These are phyloP conservation scores for Malus asiatica DNA, from an alignment of 306 rosid genomes.

Conservation along the genomic window DNA sequence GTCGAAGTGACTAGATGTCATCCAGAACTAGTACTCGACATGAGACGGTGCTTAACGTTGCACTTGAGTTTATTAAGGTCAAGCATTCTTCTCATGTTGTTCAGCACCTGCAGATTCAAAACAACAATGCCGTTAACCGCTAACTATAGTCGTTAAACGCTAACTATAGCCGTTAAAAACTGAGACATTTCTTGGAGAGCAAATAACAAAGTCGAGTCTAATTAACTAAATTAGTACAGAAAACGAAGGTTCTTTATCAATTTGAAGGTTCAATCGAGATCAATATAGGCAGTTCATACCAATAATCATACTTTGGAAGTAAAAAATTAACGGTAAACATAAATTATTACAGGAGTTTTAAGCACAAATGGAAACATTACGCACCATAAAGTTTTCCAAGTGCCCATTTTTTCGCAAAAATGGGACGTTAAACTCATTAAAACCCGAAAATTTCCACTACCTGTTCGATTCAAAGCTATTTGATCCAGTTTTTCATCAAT, in stretches of 20 bases:
- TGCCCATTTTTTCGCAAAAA: too few relatives aligned
- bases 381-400: neutral
- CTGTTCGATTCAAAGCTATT: neutral
- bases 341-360: neutral
- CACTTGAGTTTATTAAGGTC: constrained; percentile 65
- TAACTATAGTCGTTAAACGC: neutral
- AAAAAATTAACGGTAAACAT: neutral
- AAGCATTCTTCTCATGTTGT: constrained; percentile 67
- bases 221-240: neutral
- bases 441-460: neutral
- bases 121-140: constrained; percentile 12
- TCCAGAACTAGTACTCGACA: too few relatives aligned
- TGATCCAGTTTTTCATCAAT: neutral
- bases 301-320: neutral
- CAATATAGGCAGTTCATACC: neutral
- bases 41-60: neutral
- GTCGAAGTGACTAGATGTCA: too few relatives aligned
- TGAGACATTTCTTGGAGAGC: neutral
- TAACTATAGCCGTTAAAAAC: neutral
- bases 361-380: neutral
- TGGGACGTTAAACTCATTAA: neutral
- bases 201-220: neutral
- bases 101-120: constrained; percentile 61
- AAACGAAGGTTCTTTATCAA: neutral
- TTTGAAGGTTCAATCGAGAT: neutral